These are phyloP conservation scores for Daldinia concentrica DNA, from an alignment of 495 filamentous ascomycete genomes.

Conservation along the genomic window DNA sequence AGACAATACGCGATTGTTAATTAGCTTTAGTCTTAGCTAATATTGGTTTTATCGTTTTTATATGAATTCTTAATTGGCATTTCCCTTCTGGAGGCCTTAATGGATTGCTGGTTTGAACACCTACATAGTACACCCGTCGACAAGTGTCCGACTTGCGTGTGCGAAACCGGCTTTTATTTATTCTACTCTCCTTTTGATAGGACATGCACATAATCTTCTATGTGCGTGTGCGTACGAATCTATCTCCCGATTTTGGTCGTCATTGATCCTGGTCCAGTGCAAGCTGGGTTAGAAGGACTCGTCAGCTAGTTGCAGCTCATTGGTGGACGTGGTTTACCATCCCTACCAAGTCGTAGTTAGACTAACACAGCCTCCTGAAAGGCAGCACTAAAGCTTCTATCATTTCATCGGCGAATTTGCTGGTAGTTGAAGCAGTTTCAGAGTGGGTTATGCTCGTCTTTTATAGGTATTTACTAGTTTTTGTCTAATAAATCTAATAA, in stretches of 20 bases:
- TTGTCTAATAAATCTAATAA: background rate
- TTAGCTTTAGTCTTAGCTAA: too few species aligned
- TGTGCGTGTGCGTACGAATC: constrained; percentile 22
- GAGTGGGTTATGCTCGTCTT: background rate
- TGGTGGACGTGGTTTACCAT: constrained; percentile 28
- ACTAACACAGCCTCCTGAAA: constrained; percentile 36
- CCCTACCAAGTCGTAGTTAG: constrained; percentile 19
- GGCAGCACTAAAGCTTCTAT: constrained; percentile 10
- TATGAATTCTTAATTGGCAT: background rate
- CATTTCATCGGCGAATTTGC: constrained; percentile 13
- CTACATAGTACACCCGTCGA: background rate
- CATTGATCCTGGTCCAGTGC: constrained; percentile 19
- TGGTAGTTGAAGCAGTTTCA: constrained; percentile 11
- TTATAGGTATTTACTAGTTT: background rate
- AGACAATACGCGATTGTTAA: too few species aligned
- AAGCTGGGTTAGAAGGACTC: constrained; percentile 46
- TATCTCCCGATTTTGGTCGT: constrained; percentile 18
- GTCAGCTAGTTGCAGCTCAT: constrained; percentile 49
- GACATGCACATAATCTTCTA: background rate
- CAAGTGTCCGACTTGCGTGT: background rate
- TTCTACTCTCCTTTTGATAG: background rate
- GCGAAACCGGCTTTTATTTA: background rate
- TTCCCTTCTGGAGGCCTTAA: background rate
- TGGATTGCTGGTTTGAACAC: background rate
- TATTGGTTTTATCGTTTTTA: background rate